A percentile compares a stretch with the other conserved stretches of the same genome.
Evolutionary conservation across 257 asterid species (phyloP).

Genomic region (Salvia hispanica): DNA sequence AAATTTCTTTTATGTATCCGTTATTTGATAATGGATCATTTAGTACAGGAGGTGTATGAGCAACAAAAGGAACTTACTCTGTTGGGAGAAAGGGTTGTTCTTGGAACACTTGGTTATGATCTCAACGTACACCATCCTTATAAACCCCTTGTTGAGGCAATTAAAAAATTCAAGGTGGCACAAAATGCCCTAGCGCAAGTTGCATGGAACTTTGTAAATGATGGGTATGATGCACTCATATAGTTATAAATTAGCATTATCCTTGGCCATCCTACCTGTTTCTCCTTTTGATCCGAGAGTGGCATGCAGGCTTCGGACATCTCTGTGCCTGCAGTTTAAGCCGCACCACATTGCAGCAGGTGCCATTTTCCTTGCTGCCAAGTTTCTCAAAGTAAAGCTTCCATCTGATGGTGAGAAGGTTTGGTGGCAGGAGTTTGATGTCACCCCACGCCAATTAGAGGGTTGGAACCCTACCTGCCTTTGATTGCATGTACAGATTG

Average conservation of each 20-base stretch:
- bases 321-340: slow-evolving; percentile 97
- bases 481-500: slow-evolving; percentile 36
- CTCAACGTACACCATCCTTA: slow-evolving; percentile 86
- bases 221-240: slow-evolving; percentile 71
- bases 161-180: slow-evolving; percentile 87
- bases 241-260: slow-evolving; percentile 36
- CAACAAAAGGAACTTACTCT: slow-evolving; percentile 84
- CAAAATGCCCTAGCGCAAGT: slow-evolving; percentile 92
- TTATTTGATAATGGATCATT: slow-evolving; percentile 32
- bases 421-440: slow-evolving; percentile 99
- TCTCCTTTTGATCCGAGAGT: slow-evolving; percentile 68
- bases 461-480: slow-evolving; percentile 68
- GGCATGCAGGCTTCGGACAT: slow-evolving; percentile 94
- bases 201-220: slow-evolving; percentile 99
- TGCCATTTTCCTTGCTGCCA: slow-evolving; percentile 99
- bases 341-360: slow-evolving; percentile 99
- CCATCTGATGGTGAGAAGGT: slow-evolving; percentile 93
- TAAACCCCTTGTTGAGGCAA: slow-evolving; percentile 95
- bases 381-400: slow-evolving; percentile 98
- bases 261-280: slow-evolving; percentile 48
- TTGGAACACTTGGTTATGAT: slow-evolving; percentile 85
- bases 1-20: background rate
- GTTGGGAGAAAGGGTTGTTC: slow-evolving; percentile 88
- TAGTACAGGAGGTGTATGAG: slow-evolving; percentile 83
- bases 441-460: slow-evolving; percentile 99